Evolutionary conservation across 1,284 basidiomycete species (phyloP), one percentile per base, ranked within the genome.

Genomic region (Ceratobasidium theobromae): DNA sequence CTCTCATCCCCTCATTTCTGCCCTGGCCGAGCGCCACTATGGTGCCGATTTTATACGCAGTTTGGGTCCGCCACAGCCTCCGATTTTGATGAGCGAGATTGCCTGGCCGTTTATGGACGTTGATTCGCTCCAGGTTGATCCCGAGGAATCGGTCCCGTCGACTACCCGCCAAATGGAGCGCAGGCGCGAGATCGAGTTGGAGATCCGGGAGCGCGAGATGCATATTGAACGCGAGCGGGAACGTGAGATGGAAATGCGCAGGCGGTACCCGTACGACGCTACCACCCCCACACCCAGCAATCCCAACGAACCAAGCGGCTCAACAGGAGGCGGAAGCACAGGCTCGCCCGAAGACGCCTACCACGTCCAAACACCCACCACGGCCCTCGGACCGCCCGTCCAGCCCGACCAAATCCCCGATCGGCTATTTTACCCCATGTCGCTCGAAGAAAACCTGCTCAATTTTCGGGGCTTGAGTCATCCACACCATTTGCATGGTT

Each of bases 1-100:
- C 46, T 86, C 84, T 1, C 89, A 91, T 71, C 89, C 89, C n/a
- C 81, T 90, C 60, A 89, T 91, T 66, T 84, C 87, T 16, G 86
- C 84, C 70, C 82, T 91, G 48, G 89, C 88, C 0, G 88, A 91
- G 75, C 57, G 57, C 28, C 57, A 60, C 45, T 60, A 60, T 33
- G 57, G 57, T 6, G 45, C 18, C 30, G 57, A 60, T 27, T 60
- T 60, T 40, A 60, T 49, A 16, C 27, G 32, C 9, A 60, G 57
- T 23, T 21, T 60, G 1, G 57, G 57, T 1, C 57, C 57, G 6
- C 43, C 57, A 1, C 57, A 27, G 2, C 57, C 57, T 3, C 57
- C 57, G 32, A 49, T 60, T 25, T n/a, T 60, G 16, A 60, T 60
- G 57, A 60, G 57, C 45, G 57, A 60, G 45, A 60, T 60, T 27